Base-by-base conservation (phyloP, 2,329 filamentous ascomycete species). In the Penicillium rolfsii region DNA sequence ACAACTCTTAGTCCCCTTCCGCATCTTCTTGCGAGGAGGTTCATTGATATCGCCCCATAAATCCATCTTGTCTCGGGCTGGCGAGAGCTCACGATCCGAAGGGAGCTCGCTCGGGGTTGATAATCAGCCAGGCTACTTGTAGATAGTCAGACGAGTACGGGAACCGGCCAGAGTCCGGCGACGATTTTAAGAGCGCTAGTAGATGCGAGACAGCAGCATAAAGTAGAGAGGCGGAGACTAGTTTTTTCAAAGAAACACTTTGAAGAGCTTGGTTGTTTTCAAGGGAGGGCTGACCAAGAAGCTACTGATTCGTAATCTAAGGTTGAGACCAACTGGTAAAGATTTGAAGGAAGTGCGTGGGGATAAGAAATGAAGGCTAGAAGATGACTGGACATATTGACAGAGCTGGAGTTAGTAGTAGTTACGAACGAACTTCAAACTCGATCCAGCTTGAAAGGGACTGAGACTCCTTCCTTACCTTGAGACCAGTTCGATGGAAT, bases 1-100 rank as follows among this genome's bases (percentile, higher is more conserved):
- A 66, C 77, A 80, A 61, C 77, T 79, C 61, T 75, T 78, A 24
- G 77, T 80, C 22, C 77, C 77, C 48, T 79, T 80, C 48, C 77
- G 69, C 76, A 80, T 79, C 62, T 72, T 79, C 67, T 79, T 79
- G 36, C 73, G 73, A n/a, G 75, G 69, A 2, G 73, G 76, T 1
- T 68, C 76, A 49, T 74, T 69, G 9, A 57, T 55, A 50, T 77
- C 66, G 60, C 50, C 63, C 69, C 57, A 70, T 28, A 59, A 52
- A 30, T 63, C 63, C 69, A 72, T 70, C 40, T 61, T 45, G 28
- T 1, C 36, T 33, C 14, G 52, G 7, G 4, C 26, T 24, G 6
- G 9, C 36, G 16, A 54, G n/a, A n/a, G 24, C 30, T 3, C 11
- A 24, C 24, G 30, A 22, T 11, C 16, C 4, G 33, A n/a, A 22